A percentile compares a stretch with the other conserved stretches of the same genome.
Evolutionary conservation across 2,329 filamentous ascomycete genomes (phyloP).

Genomic region (Venturia oleaginea): DNA sequence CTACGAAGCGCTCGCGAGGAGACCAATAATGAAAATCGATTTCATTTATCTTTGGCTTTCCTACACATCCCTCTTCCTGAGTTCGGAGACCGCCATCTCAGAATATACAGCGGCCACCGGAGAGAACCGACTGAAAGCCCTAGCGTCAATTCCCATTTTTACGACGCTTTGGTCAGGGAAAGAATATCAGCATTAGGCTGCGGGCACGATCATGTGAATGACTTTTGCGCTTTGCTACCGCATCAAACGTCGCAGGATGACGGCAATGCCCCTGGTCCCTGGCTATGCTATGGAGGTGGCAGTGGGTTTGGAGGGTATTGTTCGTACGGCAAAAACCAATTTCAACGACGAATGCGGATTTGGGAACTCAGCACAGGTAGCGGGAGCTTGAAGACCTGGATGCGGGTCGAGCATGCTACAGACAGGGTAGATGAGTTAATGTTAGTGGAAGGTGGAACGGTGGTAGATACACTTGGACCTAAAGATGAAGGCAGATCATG

Average conservation of each 20-base stretch:
- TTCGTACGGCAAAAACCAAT: conserved; percentile 63
- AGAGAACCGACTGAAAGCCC: conserved; percentile 81
- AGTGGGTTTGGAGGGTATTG: conserved; percentile 91
- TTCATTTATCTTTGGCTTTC: conserved; percentile 92
- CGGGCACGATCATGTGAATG: conserved; percentile 94
- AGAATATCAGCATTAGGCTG: conserved; percentile 81
- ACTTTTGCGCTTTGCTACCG: conserved; percentile 68
- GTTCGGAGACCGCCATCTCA: conserved; percentile 53
- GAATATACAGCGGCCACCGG: conserved; percentile 56
- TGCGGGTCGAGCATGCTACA: conserved; percentile 63
- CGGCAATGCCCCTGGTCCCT: conserved; percentile 41
- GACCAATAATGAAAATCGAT: conserved; percentile 46
- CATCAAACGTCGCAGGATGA: conserved; percentile 28
- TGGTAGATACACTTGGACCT: conserved; percentile 24
- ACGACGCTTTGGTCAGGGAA: conserved; percentile 76
- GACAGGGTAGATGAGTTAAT: conserved; percentile 50
- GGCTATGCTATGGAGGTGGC: conserved; percentile 97
- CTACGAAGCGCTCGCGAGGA: conserved; percentile 53
- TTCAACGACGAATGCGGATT: conserved; percentile 72
- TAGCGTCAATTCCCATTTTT: conserved; percentile 80
- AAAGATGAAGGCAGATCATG: background rate
- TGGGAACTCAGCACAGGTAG: conserved; percentile 92
- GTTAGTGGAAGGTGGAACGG: conserved; percentile 49
- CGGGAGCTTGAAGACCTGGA: conserved; percentile 83
- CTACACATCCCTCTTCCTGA: conserved; percentile 95